These are phyloP conservation scores for Carallia pectinifolia DNA, from an alignment of 345 rosid species.

Conservation along the genomic window DNA sequence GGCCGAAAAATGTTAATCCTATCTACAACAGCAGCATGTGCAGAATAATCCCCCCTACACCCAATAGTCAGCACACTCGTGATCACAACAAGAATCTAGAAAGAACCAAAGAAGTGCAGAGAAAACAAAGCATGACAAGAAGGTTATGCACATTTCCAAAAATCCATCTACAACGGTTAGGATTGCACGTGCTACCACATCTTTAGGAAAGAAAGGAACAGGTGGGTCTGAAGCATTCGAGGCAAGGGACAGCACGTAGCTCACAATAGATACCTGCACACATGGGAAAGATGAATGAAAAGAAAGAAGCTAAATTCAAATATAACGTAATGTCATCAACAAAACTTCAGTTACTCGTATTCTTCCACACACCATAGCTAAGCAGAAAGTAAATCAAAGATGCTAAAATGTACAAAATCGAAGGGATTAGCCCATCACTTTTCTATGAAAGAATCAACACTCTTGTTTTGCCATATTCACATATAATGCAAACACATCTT, in stretches of 20 bases:
- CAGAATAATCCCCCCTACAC: slow-evolving; percentile 50
- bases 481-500: not conserved
- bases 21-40: slow-evolving; percentile 55
- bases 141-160: slow-evolving; percentile 59
- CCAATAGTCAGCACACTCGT: slow-evolving; percentile 18
- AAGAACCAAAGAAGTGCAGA: slow-evolving; percentile 9
- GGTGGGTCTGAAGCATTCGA: slow-evolving; percentile 63
- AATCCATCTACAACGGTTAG: slow-evolving; percentile 90
- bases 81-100: slow-evolving; percentile 10
- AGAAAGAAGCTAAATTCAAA: slow-evolving; percentile 3
- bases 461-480: not conserved
- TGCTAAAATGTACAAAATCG: slow-evolving; percentile 1
- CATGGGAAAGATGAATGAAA: slow-evolving; percentile 10
- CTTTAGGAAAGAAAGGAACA: slow-evolving; percentile 66
- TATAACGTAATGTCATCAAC: not conserved
- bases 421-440: not conserved
- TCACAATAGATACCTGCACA: slow-evolving; percentile 79
- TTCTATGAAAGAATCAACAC: not conserved
- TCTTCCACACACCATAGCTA: not conserved
- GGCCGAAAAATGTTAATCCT: slow-evolving; percentile 84
- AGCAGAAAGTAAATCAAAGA: slow-evolving; percentile 1
- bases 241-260: slow-evolving; percentile 68
- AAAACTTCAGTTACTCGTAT: not conserved
- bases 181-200: slow-evolving; percentile 54
- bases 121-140: slow-evolving; percentile 17